A percentile compares a stretch with the other conserved stretches of the same genome.
phyloP scores from a whole-genome alignment of 2,329 filamentous ascomycete genomes.

The Hymenotorrendiella dingleyae region DNA sequence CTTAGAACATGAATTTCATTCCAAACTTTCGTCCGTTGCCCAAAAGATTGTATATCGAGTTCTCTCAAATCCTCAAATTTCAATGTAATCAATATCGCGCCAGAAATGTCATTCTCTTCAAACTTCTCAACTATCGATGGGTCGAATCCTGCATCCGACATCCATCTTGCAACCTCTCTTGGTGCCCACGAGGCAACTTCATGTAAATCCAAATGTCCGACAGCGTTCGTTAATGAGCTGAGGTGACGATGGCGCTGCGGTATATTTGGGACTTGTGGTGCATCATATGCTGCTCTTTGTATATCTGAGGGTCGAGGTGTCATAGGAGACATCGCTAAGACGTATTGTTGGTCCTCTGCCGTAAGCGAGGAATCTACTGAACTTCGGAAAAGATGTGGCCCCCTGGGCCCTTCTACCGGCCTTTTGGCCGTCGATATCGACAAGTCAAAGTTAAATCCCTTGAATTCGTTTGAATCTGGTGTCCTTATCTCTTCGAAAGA shows the following conservation, averaged over 20 bases:
- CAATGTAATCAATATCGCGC: constrained; percentile 79
- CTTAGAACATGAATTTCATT: constrained; percentile 68
- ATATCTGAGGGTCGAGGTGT: constrained; percentile 54
- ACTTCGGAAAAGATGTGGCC: constrained; percentile 79
- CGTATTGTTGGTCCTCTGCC: constrained; percentile 45
- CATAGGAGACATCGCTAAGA: constrained; percentile 67
- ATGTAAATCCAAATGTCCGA: constrained; percentile 50
- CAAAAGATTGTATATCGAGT: constrained; percentile 74
- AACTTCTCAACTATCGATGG: constrained; percentile 74
- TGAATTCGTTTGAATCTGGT: constrained; percentile 53
- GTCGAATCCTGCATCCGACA: constrained; percentile 79
- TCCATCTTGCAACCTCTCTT: constrained; percentile 76
- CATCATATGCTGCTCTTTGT: constrained; percentile 23
- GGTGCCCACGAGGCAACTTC: constrained; percentile 64
- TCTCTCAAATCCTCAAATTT: constrained; percentile 85
- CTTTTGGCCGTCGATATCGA: constrained; percentile 51
- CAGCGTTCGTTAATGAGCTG: constrained; percentile 51
- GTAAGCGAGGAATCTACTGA: constrained; percentile 52
- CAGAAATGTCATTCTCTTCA: constrained; percentile 86
- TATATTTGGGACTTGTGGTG: constrained; percentile 23
- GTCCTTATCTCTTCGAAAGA: constrained; percentile 81
- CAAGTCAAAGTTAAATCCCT: constrained; percentile 52
- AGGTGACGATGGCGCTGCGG: constrained; percentile 33
- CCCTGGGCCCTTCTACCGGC: constrained; percentile 71
- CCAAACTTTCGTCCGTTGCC: constrained; percentile 74